Base-by-base conservation (phyloP, 2,329 filamentous ascomycete genomes). In the Fusarium nisikadoi region DNA sequence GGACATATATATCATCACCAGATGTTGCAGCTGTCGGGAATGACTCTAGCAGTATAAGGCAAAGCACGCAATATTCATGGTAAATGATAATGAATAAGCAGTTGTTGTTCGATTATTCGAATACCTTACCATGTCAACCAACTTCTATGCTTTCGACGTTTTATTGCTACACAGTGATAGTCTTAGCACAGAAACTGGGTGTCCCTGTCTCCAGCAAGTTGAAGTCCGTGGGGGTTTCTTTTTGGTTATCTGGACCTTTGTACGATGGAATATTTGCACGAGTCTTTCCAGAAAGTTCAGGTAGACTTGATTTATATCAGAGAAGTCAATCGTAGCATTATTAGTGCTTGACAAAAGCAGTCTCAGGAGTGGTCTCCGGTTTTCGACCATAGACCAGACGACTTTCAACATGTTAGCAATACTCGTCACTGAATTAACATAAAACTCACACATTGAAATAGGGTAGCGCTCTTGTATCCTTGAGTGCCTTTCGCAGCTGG, bases 301-400 rank as follows among this genome's bases (percentile, higher is more conserved):
- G 20, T 7, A 25, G n/a, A 20, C 12, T 36, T 8, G 6, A 8
- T 16, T 11, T 10, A 19, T 23, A 19, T 3, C 16, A 19, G 8
- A n/a, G 29, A 49, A 33, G 10, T 9, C 33, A 33, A 3, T 19
- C 29, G 16, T 19, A 33, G 29, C 9, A 19, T 14, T 17, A 4
- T 27, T 7, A 8, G 33, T 11, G 14, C 23, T 25, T 25, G 23
- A 25, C 23, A 25, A 25, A 63, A 39, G 42, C 25, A 14, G 27
- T 8, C 5, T 20, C 39, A 3, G 27, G 16, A 8, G 6, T 25
- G n/a, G 20, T 29, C 36, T 53, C 53, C 4, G 68, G 62, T 42
- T 70, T 75, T 31, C 60, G 62, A 14, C 73, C 72, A 50, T 65
- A 72, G 4, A 65, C 62, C 16, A 72, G 62, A 52, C 65, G 62